A percentile compares a stretch with the other conserved stretches of the same genome.
Conservation (phyloP, 805 yeast genomes). For the Spathaspora gorwiae region DNA sequence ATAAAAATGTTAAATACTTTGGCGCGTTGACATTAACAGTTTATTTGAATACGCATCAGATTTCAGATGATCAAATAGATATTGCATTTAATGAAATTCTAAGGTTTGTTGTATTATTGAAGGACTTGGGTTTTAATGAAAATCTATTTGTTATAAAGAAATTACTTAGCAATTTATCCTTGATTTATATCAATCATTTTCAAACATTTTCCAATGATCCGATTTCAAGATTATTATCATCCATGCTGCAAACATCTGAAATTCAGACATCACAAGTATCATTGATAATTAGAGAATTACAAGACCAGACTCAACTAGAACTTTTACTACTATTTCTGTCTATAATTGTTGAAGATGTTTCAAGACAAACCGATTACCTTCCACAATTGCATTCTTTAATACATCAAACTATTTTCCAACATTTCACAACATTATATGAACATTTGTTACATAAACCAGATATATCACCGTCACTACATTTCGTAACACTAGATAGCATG, state of each 20-base stretch:
- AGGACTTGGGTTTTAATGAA: neutral
- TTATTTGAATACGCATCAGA: conserved; percentile 34
- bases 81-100: conserved; percentile 9
- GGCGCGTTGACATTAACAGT: conserved; percentile 82
- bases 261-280: neutral
- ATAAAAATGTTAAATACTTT: conserved; percentile 58
- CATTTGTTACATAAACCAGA: conserved; percentile 9
- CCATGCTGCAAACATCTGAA: neutral
- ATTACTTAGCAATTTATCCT: conserved; percentile 50
- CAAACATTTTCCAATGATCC: conserved; percentile 25
- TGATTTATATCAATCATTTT: conserved; percentile 40
- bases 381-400: conserved; percentile 35
- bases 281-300: conserved; percentile 1
- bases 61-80: conserved; percentile 10
- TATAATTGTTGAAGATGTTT: conserved; percentile 49
- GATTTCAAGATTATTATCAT: neutral
- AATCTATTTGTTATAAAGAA: conserved; percentile 49
- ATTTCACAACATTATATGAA: conserved; percentile 13
- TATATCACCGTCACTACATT: conserved; percentile 6
- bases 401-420: conserved; percentile 28
- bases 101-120: conserved; percentile 1
- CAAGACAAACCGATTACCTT: conserved; percentile 26
- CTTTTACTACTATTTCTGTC: conserved; percentile 34
- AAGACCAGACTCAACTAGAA: conserved; percentile 10
- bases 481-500: conserved; percentile 20